These are phyloP conservation scores for Diaporthe vexans DNA, from an alignment of 2,329 filamentous ascomycete species.

Conservation along the genomic window DNA sequence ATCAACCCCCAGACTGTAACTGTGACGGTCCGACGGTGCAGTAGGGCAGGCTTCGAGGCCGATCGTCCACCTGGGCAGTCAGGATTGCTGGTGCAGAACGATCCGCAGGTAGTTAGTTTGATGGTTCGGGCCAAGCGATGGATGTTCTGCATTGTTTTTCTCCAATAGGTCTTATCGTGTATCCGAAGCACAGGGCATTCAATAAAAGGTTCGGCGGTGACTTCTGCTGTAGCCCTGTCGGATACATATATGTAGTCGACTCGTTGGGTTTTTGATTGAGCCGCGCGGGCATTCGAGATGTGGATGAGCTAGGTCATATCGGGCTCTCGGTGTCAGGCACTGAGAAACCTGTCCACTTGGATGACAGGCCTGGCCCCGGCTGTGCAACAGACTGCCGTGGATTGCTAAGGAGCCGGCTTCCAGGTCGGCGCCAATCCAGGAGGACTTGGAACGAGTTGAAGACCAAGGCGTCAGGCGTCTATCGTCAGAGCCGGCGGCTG, in stretches of 20 bases:
- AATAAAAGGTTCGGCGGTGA: neutral
- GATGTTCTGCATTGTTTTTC: constrained; percentile 11
- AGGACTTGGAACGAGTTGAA: neutral
- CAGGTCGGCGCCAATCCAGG: neutral
- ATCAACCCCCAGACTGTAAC: constrained; percentile 25
- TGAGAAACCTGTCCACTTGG: neutral
- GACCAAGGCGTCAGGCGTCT: neutral
- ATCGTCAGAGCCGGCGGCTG: neutral
- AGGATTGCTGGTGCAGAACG: neutral
- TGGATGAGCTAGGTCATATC: neutral
- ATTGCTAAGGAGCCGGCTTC: neutral
- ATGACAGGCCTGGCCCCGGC: neutral
- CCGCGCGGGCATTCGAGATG: constrained; percentile 1
- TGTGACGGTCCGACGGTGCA: constrained; percentile 22
- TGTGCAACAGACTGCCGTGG: constrained; percentile 2
- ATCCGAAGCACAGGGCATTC: constrained; percentile 7
- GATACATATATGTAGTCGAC: neutral
- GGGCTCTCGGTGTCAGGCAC: neutral
- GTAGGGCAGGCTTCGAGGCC: neutral
- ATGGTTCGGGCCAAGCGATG: constrained; percentile 9
- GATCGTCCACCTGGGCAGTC: neutral
- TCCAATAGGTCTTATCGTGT: constrained; percentile 13
- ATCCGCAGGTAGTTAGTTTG: constrained; percentile 13
- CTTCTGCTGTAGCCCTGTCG: neutral
- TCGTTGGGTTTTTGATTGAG: neutral